phyloP scores from a whole-genome alignment of 1,139 yeast genomes.

The Scheffersomyces segobiensis region DNA sequence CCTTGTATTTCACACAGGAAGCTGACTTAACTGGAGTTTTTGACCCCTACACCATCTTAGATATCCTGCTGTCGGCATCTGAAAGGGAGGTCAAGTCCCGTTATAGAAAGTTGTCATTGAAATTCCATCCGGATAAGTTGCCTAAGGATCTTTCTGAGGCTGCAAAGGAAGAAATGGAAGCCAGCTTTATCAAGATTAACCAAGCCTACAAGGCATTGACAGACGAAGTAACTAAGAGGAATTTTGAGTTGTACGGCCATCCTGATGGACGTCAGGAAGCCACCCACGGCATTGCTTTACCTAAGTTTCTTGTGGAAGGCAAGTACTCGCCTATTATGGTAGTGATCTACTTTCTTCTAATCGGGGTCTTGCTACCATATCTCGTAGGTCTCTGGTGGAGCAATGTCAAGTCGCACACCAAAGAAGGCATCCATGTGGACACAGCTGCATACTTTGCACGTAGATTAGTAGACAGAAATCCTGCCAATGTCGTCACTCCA shows the following conservation, averaged over 20 bases:
- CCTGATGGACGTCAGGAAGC: constrained; percentile 97
- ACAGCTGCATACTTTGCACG: constrained; percentile 77
- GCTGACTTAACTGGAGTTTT: constrained; percentile 53
- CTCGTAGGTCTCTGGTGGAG: constrained; percentile 91
- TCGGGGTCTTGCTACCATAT: constrained; percentile 78
- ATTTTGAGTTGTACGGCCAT: constrained; percentile 86
- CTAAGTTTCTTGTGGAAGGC: constrained; percentile 87
- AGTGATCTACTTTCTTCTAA: constrained; percentile 61
- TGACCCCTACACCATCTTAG: constrained; percentile 90
- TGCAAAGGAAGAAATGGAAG: constrained; percentile 62
- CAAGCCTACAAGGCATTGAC: constrained; percentile 95
- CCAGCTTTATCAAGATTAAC: constrained; percentile 75
- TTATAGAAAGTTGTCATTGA: constrained; percentile 82
- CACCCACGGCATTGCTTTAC: constrained; percentile 96
- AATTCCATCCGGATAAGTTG: constrained; percentile 92
- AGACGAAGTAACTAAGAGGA: constrained; percentile 81
- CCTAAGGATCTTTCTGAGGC: constrained; percentile 62
- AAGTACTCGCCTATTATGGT: constrained; percentile 69
- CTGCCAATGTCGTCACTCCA: constrained; percentile 67
- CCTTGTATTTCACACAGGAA: constrained; percentile 48
- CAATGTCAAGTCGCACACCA: constrained; percentile 76
- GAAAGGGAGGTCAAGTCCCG: constrained; percentile 80
- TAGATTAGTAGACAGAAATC: constrained; percentile 69
- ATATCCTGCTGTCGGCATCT: constrained; percentile 63
- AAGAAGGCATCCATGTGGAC: constrained; percentile 76